Percentiles rank a stretch among this genome's conserved stretches.
Evolutionary conservation across 805 yeast genomes (phyloP).

Genomic region (Saccharomycopsis babjevae): DNA sequence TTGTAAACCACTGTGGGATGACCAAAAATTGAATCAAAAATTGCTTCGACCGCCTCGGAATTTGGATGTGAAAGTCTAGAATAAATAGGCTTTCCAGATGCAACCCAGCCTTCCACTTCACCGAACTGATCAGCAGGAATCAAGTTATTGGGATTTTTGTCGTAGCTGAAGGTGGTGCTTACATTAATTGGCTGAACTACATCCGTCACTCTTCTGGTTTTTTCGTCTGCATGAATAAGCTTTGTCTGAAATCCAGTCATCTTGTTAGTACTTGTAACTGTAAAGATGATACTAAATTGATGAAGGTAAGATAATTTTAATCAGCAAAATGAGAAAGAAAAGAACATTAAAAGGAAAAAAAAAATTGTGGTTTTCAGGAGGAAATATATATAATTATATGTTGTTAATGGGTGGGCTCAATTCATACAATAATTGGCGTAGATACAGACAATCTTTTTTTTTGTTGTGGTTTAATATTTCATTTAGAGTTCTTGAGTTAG

Average conservation of each 20-base stretch:
- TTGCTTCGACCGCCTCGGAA: conserved; percentile 53
- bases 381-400: no score
- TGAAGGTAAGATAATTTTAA: no score
- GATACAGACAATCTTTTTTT: not conserved
- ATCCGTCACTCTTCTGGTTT: conserved; percentile 42
- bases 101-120: conserved; percentile 23
- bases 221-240: conserved; percentile 66
- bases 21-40: conserved; percentile 48
- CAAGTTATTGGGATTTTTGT: conserved; percentile 46
- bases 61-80: conserved; percentile 73
- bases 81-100: conserved; percentile 36
- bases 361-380: no score
- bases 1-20: conserved; percentile 62
- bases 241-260: conserved; percentile 39
- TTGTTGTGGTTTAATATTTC: not conserved
- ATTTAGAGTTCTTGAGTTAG: not conserved
- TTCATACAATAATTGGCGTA: no score
- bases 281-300: no score
- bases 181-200: conserved; percentile 75
- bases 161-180: conserved; percentile 67
- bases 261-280: not conserved
- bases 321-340: not conserved
- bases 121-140: conserved; percentile 26
- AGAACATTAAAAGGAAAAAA: no score
- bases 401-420: no score